These are phyloP conservation scores for Yarrowia porcina DNA, from an alignment of 805 yeast species.

Conservation along the genomic window DNA sequence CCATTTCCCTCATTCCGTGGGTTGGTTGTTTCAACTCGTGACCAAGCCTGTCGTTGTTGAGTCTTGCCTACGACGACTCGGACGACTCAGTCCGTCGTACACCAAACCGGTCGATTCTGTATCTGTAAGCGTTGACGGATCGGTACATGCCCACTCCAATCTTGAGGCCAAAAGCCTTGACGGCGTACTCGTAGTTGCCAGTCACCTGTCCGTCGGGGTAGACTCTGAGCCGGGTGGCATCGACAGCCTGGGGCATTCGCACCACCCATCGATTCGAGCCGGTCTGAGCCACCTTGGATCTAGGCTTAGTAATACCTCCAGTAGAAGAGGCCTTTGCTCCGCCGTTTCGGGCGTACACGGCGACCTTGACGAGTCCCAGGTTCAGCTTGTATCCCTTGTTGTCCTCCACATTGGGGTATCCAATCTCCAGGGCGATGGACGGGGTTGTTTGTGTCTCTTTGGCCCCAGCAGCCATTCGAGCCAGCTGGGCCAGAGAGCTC, in stretches of 20 bases:
- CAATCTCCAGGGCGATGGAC: neutral
- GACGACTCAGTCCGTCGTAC: neutral
- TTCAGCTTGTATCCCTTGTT: conserved; percentile 5
- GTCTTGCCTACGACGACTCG: too few species aligned
- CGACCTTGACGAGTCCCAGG: conserved; percentile 12
- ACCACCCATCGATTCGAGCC: neutral
- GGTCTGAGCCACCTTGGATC: neutral
- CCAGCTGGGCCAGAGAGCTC: neutral
- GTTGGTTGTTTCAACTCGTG: too few species aligned
- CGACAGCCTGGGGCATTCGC: conserved; percentile 1
- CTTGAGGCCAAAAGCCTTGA: conserved; percentile 5
- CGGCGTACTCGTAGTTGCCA: conserved; percentile 5
- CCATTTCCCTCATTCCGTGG: too few species aligned
- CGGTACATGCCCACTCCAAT: conserved; percentile 12
- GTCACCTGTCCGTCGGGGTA: conserved; percentile 10
- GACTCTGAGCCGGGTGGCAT: neutral
- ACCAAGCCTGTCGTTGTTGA: too few species aligned
- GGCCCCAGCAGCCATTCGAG: neutral
- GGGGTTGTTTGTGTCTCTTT: neutral
- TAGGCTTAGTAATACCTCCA: neutral
- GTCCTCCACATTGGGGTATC: conserved; percentile 12
- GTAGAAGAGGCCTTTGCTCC: too few species aligned
- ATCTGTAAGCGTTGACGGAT: neutral
- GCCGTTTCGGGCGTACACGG: neutral
- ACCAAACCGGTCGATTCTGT: conserved; percentile 1